Percentiles rank a stretch among this genome's conserved stretches.
Evolutionary conservation across 352 stramenopile species (phyloP).

Genomic region (Pythium sp.): DNA sequence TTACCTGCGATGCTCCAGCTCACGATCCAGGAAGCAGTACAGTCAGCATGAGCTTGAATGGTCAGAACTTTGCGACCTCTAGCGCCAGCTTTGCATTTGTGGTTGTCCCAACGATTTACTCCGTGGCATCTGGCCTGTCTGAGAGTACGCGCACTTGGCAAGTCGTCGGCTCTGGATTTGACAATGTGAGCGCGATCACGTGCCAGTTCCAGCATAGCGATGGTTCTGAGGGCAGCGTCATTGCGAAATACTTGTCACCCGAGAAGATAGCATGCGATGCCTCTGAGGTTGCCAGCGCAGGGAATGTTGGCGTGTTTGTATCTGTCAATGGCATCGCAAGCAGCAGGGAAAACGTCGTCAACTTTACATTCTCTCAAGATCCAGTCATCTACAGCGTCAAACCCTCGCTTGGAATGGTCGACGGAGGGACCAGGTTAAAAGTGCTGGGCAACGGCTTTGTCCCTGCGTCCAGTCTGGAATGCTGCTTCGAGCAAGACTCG

Average conservation of each 20-base stretch:
- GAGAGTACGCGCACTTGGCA: constrained; percentile 31
- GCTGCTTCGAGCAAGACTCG: constrained; percentile 39
- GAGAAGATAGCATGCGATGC: constrained; percentile 23
- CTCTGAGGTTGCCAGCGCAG: constrained; percentile 15
- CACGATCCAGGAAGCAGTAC: constrained; percentile 24
- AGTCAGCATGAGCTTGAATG: constrained; percentile 64
- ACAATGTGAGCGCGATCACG: constrained; percentile 17
- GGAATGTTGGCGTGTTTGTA: constrained; percentile 24
- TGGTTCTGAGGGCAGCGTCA: neutral
- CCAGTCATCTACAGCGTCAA: constrained; percentile 35
- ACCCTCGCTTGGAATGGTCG: constrained; percentile 41
- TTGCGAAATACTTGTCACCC: constrained; percentile 22
- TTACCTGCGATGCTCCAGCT: constrained; percentile 58
- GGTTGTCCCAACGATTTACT: constrained; percentile 41
- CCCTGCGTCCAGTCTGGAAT: constrained; percentile 32
- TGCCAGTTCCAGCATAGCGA: constrained; percentile 32
- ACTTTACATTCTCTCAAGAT: constrained; percentile 35
- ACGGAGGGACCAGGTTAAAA: constrained; percentile 25
- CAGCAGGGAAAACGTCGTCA: constrained; percentile 19
- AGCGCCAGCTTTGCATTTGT: constrained; percentile 45
- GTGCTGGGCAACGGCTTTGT: constrained; percentile 52
- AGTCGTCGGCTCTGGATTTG: constrained; percentile 30
- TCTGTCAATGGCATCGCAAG: constrained; percentile 26
- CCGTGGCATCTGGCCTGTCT: constrained; percentile 36
- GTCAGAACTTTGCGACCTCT: constrained; percentile 47